These are phyloP conservation scores for Chaetoceros muelleri DNA, from an alignment of 108 stramenopile genomes.

Conservation along the genomic window DNA sequence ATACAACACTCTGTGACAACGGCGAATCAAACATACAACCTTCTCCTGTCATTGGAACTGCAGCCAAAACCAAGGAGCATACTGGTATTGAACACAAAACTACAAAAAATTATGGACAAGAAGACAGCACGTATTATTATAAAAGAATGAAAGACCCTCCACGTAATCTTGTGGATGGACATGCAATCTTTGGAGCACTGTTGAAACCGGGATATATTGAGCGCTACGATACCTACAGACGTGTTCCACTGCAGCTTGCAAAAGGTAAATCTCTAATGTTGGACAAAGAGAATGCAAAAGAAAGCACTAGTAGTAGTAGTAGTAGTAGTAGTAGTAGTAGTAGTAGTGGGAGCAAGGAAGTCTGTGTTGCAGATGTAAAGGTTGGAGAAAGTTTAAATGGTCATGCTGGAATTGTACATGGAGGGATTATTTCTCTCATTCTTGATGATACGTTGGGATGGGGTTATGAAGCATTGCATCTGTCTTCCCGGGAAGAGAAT, in stretches of 20 bases:
- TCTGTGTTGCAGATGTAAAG: conserved; percentile 22
- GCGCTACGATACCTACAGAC: conserved; percentile 21
- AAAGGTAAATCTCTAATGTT: not conserved
- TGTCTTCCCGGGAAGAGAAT: not conserved
- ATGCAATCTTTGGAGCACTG: conserved; percentile 27
- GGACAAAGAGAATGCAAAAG: not conserved
- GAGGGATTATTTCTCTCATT: conserved; percentile 38
- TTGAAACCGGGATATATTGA: conserved; percentile 22
- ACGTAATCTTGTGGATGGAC: conserved; percentile 10
- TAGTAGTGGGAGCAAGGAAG: not conserved
- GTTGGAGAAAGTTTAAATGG: conserved; percentile 39
- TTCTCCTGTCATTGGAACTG: too few species aligned
- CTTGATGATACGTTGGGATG: conserved; percentile 49
- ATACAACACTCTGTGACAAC: too few species aligned
- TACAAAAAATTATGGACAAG: too few species aligned
- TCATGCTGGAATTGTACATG: conserved; percentile 43
- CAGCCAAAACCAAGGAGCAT: too few species aligned
- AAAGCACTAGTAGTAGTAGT: not conserved
- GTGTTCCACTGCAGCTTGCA: too few species aligned
- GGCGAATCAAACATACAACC: too few species aligned
- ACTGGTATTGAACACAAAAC: too few species aligned
- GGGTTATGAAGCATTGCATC: conserved; percentile 22
- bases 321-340: not conserved
- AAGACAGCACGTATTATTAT: not conserved
- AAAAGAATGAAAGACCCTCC: conserved; percentile 15